Evolutionary conservation across 176 grass and related monocot species (phyloP), one percentile per base, ranked within the genome.

Genomic region (Lolium rigidum): DNA sequence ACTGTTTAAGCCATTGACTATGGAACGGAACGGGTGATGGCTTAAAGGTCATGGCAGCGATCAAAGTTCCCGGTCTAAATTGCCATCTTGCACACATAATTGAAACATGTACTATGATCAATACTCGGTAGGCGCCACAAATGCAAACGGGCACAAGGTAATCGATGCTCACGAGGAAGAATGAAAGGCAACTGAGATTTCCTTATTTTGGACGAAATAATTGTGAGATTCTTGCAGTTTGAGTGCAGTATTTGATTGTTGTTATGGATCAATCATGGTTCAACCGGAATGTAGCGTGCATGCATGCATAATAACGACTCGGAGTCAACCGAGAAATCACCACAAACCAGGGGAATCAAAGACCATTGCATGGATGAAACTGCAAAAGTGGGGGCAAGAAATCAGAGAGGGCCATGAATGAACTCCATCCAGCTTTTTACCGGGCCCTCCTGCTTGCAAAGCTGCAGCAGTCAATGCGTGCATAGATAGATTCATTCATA

Each of bases 1-100:
- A 90, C 65, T 83, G 54, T 78, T 86, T 4, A 41, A 79, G 18
- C 73, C 73, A 79, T 86, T 87, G 84, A 83, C 84, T 65, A 47
- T 46, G 46, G 62, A 15, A 15, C 43, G 12, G 44, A 24, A 57
- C 24, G 4, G 16, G 6, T 20, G 15, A 25, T 68, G 38, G 0
- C 22, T 58, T 49, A 21, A 82, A 83, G 61, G 50, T 50, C 79
- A 7, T 31, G n/a, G 35, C 70, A 46, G 70, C 37, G 56, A 54
- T 78, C 8, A 75, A 28, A 55, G 10, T 24, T 52, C 31, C 69
- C 63, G 43, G 20, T 10, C 31, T 57, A 9, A n/a, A 0, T 46
- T 31, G 7, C 17, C 67, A 70, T 43, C 69, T 12, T 44, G 39
- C 69, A n/a, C 76, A 21, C 59, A 21, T 18, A 70, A 37, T 39